Evolutionary conservation across 257 asterid genomes (phyloP), one percentile per base, ranked within the genome.

Genomic region (Scutellaria barbata): DNA sequence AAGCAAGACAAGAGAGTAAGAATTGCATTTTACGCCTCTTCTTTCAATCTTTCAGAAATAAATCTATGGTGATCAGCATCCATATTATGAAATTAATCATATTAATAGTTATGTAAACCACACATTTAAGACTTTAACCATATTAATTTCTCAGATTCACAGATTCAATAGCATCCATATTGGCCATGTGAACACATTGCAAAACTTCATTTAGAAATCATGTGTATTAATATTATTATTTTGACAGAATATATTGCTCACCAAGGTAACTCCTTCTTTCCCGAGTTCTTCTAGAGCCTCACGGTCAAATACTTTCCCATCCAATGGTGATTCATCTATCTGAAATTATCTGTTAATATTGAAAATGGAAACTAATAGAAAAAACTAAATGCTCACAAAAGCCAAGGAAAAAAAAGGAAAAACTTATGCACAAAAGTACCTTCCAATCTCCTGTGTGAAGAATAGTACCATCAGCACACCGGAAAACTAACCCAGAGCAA

Each of bases 391-490:
- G 30, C 39, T 40, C 39, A 30, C 41, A 33, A 30, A 61, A 41
- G 53, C 1, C 67, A 14, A 58, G 12, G 37, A 18, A 53, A 50
- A 25, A 69, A 48, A 62, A 45, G 62, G 47, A 68, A 47, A 55
- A 54, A 58, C 39, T 45, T 14, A 56, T 40, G 66, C 33, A 75
- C 70, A 50, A 16, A 67, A 79, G 58, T 81, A 92, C 99, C 99
- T 95, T 95, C 99, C 99, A 95, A 81, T 95, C 99, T 64, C 99
- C 99, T 18, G 99, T 95, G 80, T 95, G 99, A 81, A 95, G 96
- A 80, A 95, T 92, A 68, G 98, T 92, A 64, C 99, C 99, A 81
- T 92, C 99, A 79, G 92, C 76, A 79, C 98, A 95, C 50, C 99
- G 95, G 74, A 95, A 87, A 78, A 95, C 98, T 92, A 95, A 79